phyloP scores from a whole-genome alignment of 176 grass and related monocot genomes.

The Carex cristatella region DNA sequence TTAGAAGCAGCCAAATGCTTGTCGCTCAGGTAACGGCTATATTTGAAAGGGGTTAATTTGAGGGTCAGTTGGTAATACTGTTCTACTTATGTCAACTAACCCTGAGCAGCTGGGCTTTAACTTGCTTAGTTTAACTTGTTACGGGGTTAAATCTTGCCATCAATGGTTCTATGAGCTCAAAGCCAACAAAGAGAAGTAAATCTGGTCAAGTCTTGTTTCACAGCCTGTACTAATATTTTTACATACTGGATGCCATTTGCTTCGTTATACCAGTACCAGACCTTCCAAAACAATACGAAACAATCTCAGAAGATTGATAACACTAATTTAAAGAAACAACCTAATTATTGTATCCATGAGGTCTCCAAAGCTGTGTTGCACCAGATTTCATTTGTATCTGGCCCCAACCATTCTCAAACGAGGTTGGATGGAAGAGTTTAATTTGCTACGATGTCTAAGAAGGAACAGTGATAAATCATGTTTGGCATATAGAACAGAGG shows the following conservation, averaged over 20 bases:
- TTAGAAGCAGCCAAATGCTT: slow-evolving; percentile 99
- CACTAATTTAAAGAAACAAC: neutral
- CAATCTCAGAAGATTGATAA: neutral
- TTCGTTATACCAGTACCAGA: neutral
- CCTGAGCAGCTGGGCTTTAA: neutral
- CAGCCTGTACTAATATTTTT: neutral
- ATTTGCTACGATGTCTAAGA: neutral
- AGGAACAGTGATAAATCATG: neutral
- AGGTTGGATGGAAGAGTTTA: neutral
- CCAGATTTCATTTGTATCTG: neutral
- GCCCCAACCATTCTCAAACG: neutral
- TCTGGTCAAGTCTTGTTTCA: neutral
- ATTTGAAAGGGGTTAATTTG: neutral
- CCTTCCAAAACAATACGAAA: neutral
- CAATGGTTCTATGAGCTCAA: neutral
- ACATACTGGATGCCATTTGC: neutral
- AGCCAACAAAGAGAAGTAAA: neutral
- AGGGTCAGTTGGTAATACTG: neutral
- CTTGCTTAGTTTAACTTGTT: neutral
- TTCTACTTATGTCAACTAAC: neutral
- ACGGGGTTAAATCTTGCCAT: neutral
- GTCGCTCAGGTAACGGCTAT: slow-evolving; percentile 56
- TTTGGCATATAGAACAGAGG: neutral
- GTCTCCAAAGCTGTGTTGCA: neutral
- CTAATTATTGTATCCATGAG: neutral